These are phyloP conservation scores for Stentor coeruleus DNA, from an alignment of 73 alveolate genomes.

Conservation along the genomic window DNA sequence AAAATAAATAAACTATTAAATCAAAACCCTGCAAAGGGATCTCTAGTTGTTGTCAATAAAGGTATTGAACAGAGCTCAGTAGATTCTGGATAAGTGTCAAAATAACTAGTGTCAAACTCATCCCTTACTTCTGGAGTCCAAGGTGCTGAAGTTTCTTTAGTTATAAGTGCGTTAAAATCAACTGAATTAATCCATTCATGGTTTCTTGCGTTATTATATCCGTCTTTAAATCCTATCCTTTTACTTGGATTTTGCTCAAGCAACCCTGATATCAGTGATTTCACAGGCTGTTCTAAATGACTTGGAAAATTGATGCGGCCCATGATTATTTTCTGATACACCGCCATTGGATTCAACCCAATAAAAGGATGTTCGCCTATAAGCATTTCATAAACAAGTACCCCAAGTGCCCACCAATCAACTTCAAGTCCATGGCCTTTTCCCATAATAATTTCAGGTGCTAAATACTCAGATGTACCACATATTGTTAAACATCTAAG, in stretches of 20 bases:
- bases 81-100: slow-evolving; percentile 80
- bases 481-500: slow-evolving; percentile 69
- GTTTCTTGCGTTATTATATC: slow-evolving; percentile 56
- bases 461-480: slow-evolving; percentile 87
- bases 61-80: slow-evolving; percentile 30
- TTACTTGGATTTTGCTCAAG: slow-evolving; percentile 43
- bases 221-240: slow-evolving; percentile 39
- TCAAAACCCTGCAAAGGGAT: slow-evolving; percentile 19
- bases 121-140: slow-evolving; percentile 77
- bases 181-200: slow-evolving; percentile 85
- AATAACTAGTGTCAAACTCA: slow-evolving; percentile 69
- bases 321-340: slow-evolving; percentile 70
- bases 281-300: slow-evolving; percentile 60
- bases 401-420: slow-evolving; percentile 92
- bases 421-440: slow-evolving; percentile 80
- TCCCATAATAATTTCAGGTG: slow-evolving; percentile 79
- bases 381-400: slow-evolving; percentile 77
- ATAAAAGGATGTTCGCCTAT: slow-evolving; percentile 84
- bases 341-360: slow-evolving; percentile 75
- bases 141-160: slow-evolving; percentile 74
- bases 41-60: background rate
- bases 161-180: slow-evolving; percentile 59
- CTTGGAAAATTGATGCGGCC: slow-evolving; percentile 77
- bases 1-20: background rate
- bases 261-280: slow-evolving; percentile 54